Evolutionary conservation across 1,284 basidiomycete species (phyloP), one percentile per base, ranked within the genome.

Genomic region (Golubevia pallescens): DNA sequence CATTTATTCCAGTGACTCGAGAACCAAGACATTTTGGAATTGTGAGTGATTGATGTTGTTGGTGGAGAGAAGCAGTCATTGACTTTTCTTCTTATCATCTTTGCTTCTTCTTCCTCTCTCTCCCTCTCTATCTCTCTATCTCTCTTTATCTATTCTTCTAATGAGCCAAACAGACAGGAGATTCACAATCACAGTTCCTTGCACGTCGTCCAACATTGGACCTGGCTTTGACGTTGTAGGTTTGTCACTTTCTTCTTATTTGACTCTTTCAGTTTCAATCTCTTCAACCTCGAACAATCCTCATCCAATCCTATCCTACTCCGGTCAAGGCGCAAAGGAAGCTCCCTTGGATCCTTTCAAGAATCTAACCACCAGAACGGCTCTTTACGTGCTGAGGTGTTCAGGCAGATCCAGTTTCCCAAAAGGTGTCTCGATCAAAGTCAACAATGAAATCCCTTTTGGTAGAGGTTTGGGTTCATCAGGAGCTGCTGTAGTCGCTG

Each of bases 171-270:
- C n/a, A n/a, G n/a, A n/a, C n/a, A n/a, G n/a, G n/a, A n/a, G n/a
- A n/a, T 89, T 89, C 85, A 87, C 81, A 14, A 93, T 99, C 86
- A 89, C 89, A 75, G 93, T 99, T 61, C 96, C 96, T 7, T 94
- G 94, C 21, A 98, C 96, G 1, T 96, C 95, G 66, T 96, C 96
- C 73, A 99, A 99, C 88, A 95, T 99, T 81, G 96, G 96, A 1
- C 97, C 97, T 24, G 97, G 97, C 13, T 99, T 99, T 86, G 97
- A 99, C 86, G 97, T 99, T 67, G 94, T 97, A 72, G 97, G 97
- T 20, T 92, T 99, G 69, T 97, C 96, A 0, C 91, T 99, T 28
- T 95, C 94, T 1, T 90, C 97, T 38, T 90, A 92, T 79, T 90
- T 98, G 72, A 92, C 90, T 13, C 89, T 99, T 71, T 88, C 89